A percentile compares a stretch with the other conserved stretches of the same genome.
These are phyloP conservation scores for Exophiala sideris DNA, from an alignment of 2,329 filamentous ascomycete genomes.

Conservation along the genomic window DNA sequence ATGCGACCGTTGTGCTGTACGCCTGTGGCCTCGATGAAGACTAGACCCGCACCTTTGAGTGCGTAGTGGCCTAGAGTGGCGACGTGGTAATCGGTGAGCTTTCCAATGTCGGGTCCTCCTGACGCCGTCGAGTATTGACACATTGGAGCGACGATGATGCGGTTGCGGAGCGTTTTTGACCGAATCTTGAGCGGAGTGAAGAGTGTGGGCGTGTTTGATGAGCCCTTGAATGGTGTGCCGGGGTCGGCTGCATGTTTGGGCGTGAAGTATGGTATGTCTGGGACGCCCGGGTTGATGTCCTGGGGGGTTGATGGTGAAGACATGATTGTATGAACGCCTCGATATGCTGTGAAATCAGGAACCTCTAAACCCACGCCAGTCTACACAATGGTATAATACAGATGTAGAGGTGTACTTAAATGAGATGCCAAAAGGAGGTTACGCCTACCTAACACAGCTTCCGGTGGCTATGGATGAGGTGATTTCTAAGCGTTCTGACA, in stretches of 20 bases:
- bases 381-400: too few relatives aligned
- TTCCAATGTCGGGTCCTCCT: conserved; percentile 36
- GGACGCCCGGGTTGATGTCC: conserved; percentile 17
- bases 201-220: conserved; percentile 22
- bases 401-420: conserved; percentile 11
- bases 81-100: conserved; percentile 45
- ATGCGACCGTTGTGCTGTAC: conserved; percentile 76
- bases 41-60: conserved; percentile 26
- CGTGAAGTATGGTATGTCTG: conserved; percentile 28
- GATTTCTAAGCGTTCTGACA: too few relatives aligned
- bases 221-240: conserved; percentile 16
- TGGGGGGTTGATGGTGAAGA: conserved; percentile 4
- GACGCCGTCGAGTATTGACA: conserved; percentile 48
- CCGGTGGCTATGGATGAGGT: too few relatives aligned
- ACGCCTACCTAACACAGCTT: too few relatives aligned
- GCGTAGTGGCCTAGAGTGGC: conserved; percentile 35
- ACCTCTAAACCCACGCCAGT: too few relatives aligned
- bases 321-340: conserved; percentile 6
- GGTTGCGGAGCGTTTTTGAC: conserved; percentile 53
- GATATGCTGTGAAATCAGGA: too few relatives aligned
- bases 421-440: too few relatives aligned
- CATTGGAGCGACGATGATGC: conserved; percentile 57
- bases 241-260: conserved; percentile 21
- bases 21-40: conserved; percentile 70
- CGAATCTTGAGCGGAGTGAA: conserved; percentile 52